Evolutionary conservation across 306 rosid genomes (phyloP), one percentile per base, ranked within the genome.

Genomic region (Myrica gale): DNA sequence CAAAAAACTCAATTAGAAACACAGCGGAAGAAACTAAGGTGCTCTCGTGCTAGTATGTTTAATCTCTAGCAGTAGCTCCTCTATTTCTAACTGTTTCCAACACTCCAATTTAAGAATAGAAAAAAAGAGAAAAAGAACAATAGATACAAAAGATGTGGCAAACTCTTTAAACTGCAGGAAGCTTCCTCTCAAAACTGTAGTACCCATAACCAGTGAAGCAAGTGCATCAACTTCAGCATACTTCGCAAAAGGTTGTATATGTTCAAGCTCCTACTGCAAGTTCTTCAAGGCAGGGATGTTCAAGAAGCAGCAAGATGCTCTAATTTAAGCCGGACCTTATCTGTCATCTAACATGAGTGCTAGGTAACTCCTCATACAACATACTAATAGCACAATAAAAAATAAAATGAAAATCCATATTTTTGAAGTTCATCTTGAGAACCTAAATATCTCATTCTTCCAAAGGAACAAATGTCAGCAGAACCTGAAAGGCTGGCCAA

Each of bases 1-100:
- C 76, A 79, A 51, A 46, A 46, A 37, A 11, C 39, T 39, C 2
- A 80, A 73, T 55, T 13, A 26, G 74, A 39, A 52, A 19, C 61
- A 62, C 45, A 55, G 60, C 68, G 11, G 46, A 62, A 62, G 68
- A 37, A 62, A 37, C 68, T 13, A 37, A 0, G 65, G 7, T 20
- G 46, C 68, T 1, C 68, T 5, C 21, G 4, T 39, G 68, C 45
- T 62, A 15, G 37, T 3, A 15, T 17, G 12, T 7, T 57, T 37
- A 63, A 63, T 39, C 17, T 63, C 20, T 39, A 37, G 46, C 69
- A 37, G 69, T 17, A 63, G 12, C 68, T 1, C 42, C 26, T 65
- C 3, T 17, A 16, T 8, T 7, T 42, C 70, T 9, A 65, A 41
- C 21, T 9, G 15, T 21, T 13, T 21, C 65, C 65, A 20, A 20